Base-by-base conservation (phyloP, 805 yeast species). In the Candida andamanensis region DNA sequence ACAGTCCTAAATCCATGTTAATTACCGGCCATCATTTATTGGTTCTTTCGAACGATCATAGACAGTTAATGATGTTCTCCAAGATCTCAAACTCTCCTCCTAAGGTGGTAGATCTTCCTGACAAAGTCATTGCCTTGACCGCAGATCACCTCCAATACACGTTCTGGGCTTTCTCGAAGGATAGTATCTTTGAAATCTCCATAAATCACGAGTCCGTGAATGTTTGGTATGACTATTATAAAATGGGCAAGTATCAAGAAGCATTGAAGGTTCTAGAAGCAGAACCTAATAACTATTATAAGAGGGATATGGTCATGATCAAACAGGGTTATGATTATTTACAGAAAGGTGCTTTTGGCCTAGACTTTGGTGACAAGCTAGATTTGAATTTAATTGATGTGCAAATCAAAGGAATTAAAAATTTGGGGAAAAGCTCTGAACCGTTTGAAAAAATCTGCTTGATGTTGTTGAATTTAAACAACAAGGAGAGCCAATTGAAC, bases 381-480 rank as follows among this genome's bases (percentile, higher is more conserved):
- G 34, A 34, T 22, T 29, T 24, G 5, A 26, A 16, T 12, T 27
- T 46, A 13, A 22, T 56, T 11, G 34, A 40, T n/a, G 36, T 54
- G 17, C 65, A 59, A 39, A 34, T 89, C 0, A 54, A 64, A 27
- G 68, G 69, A 2, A 51, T 65, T 3, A 36, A 35, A 20, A 46
- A 69, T 1, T 69, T 78, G 31, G 95, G 92, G 0, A 45, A 58
- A 15, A 79, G 84, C 39, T 62, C 75, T 6, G 76, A 72, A 32
- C 77, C 86, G 0, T 72, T 86, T 49, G 95, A 86, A 41, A 68
- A 76, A 9, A 70, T 81, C 5, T 77, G 90, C 2, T 54, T 85
- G 23, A 63, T 63, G 69, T 43, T 65, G n/a, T 39, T 63, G 30
- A 40, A 47, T 26, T 19, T 39, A 17, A 46, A 44, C 17, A 20